phyloP scores from a whole-genome alignment of 129 eudicot species.

The carrot (Daucus carota) region DH1_v3.0 NC_030386.2:29198001-29198500 shows the following conservation, averaged over 20 bases:
- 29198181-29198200: not conserved
- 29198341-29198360: constrained; percentile 14
- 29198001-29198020: not conserved
- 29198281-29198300: constrained; percentile 98
- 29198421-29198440: no score
- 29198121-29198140: not conserved
- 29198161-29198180: not conserved
- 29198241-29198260: constrained; percentile 87
- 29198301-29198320: constrained; percentile 94
- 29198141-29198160: not conserved
- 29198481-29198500: not conserved
- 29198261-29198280: constrained; percentile 76
- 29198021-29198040: not conserved
- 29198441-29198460: not conserved
- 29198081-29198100: not conserved
- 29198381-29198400: not conserved
- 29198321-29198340: constrained; percentile 55
- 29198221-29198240: constrained; percentile 42
- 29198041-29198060: not conserved
- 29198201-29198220: not conserved
- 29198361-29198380: not conserved
- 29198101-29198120: not conserved
- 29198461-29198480: not conserved
- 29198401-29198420: not conserved
- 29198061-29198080: not conserved